Evolutionary conservation across 345 rosid genomes (phyloP), one percentile per base, ranked within the genome.

Genomic region (Ricinus communis): DNA sequence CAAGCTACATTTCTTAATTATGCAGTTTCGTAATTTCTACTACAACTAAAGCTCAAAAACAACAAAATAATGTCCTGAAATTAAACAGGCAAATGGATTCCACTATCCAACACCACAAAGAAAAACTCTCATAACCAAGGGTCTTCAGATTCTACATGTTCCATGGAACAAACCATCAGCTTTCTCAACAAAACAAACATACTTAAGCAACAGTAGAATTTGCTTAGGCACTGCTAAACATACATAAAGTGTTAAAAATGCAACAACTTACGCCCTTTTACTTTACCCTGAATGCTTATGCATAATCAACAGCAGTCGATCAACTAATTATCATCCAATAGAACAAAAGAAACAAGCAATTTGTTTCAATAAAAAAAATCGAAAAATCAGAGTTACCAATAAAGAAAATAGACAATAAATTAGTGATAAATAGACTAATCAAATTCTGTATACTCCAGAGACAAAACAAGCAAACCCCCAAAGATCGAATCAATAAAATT

Each of bases 401-500:
- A 24, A 22, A 28, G 66, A 62, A 62, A 56, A 46, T 6, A 24
- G 13, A 28, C 36, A 30, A 24, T 10, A 77, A 66, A 43, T 2
- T 0, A 31, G 0, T 1, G 15, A 33, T 5, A 2, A 40, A 51
- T 52, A 58, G 45, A 46, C 28, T 47, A 65, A 65, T 46, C 76
- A 56, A 65, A 65, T 24, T 62, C 31, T 16, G 40, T 18, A 30
- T 8, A 54, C 4, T 30, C 56, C 40, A 45, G 19, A 62, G n/a
- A 30, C 30, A 30, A 22, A 22, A 62, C 12, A 43, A 43, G 7
- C n/a, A 18, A 33, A 8, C 59, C 30, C 13, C 50, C 22, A 56
- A n/a, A 54, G 57, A 73, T 73, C 51, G 55, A 65, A 46, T 66
- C 71, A 57, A 14, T 9, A 63, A 12, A 53, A 72, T 64, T 41